phyloP scores from a whole-genome alignment of 2,329 filamentous ascomycete genomes.

The Graphilbum sp. region DNA sequence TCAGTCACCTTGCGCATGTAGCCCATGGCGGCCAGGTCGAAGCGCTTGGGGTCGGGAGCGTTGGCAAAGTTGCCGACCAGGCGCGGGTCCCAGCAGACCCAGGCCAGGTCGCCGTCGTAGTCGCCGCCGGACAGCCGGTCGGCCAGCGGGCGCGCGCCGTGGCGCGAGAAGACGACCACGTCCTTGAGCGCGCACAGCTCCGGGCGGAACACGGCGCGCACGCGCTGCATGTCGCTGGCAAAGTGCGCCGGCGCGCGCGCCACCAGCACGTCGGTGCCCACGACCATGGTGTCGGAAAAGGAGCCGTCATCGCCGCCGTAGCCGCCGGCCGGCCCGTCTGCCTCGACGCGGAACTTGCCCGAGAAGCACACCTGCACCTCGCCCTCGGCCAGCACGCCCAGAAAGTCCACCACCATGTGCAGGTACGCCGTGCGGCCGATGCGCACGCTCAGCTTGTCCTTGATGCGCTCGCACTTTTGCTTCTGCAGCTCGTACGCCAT shows the following conservation, averaged over 20 bases:
- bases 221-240: constrained; percentile 56
- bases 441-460: constrained; percentile 40
- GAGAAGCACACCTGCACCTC: constrained; percentile 57
- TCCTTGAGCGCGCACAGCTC: constrained; percentile 55
- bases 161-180: constrained; percentile 59
- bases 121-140: constrained; percentile 62
- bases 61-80: constrained; percentile 54
- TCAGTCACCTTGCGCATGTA: constrained; percentile 32
- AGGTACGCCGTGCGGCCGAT: constrained; percentile 45
- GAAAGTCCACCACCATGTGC: constrained; percentile 54
- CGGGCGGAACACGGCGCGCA: constrained; percentile 38
- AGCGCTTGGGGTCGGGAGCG: constrained; percentile 27
- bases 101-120: constrained; percentile 66
- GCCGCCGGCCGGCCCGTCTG: constrained; percentile 24
- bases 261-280: constrained; percentile 46
- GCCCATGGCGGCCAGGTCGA: constrained; percentile 28
- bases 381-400: constrained; percentile 38
- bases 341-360: constrained; percentile 38
- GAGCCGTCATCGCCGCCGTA: constrained; percentile 24
- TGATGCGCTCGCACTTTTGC: constrained; percentile 34
- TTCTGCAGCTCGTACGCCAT: constrained; percentile 29
- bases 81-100: constrained; percentile 56
- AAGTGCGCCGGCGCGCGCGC: constrained; percentile 54
- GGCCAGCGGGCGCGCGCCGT: constrained; percentile 46
- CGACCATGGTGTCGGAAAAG: constrained; percentile 35